Base-by-base conservation (phyloP, 1,284 basidiomycete species). In the Polyporus tsugae region DNA sequence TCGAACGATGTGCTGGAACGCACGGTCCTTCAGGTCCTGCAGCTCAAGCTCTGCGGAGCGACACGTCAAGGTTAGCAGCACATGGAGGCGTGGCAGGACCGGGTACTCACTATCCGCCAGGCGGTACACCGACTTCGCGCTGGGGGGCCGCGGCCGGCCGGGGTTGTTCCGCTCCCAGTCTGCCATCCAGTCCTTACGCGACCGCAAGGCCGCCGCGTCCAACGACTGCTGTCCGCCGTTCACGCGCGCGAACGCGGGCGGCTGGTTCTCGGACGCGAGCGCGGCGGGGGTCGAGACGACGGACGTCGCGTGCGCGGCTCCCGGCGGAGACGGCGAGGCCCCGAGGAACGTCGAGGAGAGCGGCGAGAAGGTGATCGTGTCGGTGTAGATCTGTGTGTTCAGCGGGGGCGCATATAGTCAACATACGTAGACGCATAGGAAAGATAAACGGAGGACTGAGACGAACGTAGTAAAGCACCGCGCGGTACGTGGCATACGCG, bases 121-220 rank as follows among this genome's bases (percentile, higher is more conserved):
- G 52, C 93, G 84, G 78, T 95, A 96, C n/a, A 92, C 89, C 2
- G 95, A 91, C 80, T 96, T 96, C 11, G 95, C 94, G 29, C 92
- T 94, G 74, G 94, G 94, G 0, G 95, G 95, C n/a, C 85, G 82
- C 0, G 93, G 92, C 49, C 87, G 83, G 17, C 86, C 86, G 2
- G 86, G 86, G 75, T 91, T 86, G 65, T 79, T 80, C 65, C 79
- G 79, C 74, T 85, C 83, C 91, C 91, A 93, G 60, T 86, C 85
- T 68, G 79, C 82, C 44, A 93, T 86, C 92, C 92, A 94, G 64
- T 90, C 86, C 69, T 80, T 82, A 66, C 91, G 80, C 22, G 87
- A 83, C 1, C 79, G 78, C 4, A 84, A 79, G 9, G 68, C 61
- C 6, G 68, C 42, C 6, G 63, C n/a, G 58, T 22, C 57, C 11